Conservation (phyloP, 2,329 filamentous ascomycete genomes). For the Colletotrichum lini region DNA sequence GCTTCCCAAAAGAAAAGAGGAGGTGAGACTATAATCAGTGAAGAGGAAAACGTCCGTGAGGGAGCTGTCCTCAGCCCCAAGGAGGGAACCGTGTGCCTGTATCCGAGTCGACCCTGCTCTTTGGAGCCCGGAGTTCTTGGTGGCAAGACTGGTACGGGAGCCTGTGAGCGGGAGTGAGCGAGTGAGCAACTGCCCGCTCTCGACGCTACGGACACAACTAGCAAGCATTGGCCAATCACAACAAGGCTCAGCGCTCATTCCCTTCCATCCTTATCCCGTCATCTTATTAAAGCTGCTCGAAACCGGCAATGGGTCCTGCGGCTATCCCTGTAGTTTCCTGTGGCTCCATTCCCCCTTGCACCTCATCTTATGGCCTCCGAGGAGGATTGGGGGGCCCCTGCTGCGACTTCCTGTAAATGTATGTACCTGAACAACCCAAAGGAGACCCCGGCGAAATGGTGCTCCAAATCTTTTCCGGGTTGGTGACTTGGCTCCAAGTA, state of each 20-base stretch:
- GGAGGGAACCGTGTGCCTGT: not conserved
- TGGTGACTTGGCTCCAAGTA: constrained; percentile 4
- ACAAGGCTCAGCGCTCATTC: not conserved
- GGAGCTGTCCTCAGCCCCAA: too few species aligned
- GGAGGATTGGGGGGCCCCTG: constrained; percentile 18
- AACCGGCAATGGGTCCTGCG: constrained; percentile 25
- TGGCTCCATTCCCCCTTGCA: constrained; percentile 10
- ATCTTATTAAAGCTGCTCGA: constrained; percentile 35
- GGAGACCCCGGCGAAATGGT: not conserved
- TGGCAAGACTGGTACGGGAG: not conserved
- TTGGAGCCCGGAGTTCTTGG: not conserved
- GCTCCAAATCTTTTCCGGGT: not conserved
- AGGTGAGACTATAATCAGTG: not conserved
- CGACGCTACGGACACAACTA: not conserved
- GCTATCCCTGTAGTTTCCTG: constrained; percentile 21
- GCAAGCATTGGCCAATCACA: not conserved
- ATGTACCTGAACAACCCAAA: not conserved
- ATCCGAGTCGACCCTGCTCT: not conserved
- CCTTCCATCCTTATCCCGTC: constrained; percentile 21
- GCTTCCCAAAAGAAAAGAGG: not conserved
- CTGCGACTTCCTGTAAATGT: not conserved
- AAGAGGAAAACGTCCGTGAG: not conserved
- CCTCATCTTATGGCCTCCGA: constrained; percentile 25
- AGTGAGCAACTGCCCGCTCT: too few species aligned
- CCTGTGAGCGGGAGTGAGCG: too few species aligned